Base-by-base conservation (phyloP, 2,329 filamentous ascomycete species). In the Rutstroemia sydowiana region DNA sequence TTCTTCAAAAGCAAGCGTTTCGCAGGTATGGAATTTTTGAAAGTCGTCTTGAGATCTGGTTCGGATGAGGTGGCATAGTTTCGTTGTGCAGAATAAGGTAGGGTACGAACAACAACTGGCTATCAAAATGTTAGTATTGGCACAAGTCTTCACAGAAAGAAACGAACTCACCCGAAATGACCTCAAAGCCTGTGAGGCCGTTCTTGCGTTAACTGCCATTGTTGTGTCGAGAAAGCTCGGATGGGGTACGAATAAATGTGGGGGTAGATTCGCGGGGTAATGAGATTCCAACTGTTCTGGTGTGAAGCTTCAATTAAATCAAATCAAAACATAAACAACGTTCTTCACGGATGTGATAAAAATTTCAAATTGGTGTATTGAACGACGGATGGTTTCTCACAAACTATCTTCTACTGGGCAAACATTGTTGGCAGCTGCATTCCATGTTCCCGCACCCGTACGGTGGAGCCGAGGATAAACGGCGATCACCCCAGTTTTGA, bases 1-100 rank as follows among this genome's bases (percentile, higher is more conserved):
- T 91, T 87, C 73, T 95, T 93, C 64, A 97, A 74, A 18, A 96
- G 84, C 70, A 95, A 92, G 48, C 91, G 84, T 76, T 97, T 97
- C 56, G 84, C 89, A 31, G 93, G 93, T 62, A 98, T 95, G 54
- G 83, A 81, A 61, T 84, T 81, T 64, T 83, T 86, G 60, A 98
- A 82, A 13, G 88, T 88, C 48, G 87, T 76, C 73, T 97, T 98
- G 66, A 98, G 82, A 67, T 92, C 87, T 54, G 87, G 88, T 70
- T 97, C 92, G 53, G 87, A 77, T 50, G 87, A 76, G 40, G 87
- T 82, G 58, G 86, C 82, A 73, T 90, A 91, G 68, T 69, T 74
- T 65, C 85, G 77, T 51, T 69, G 65, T 53, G 65, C 57, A 50
- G 67, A 54, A 53, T 65, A 31, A 49, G 61, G 58, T 45, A 53